phyloP scores from a whole-genome alignment of 2,329 filamentous ascomycete genomes.

The Aspergillus neoniger region DNA sequence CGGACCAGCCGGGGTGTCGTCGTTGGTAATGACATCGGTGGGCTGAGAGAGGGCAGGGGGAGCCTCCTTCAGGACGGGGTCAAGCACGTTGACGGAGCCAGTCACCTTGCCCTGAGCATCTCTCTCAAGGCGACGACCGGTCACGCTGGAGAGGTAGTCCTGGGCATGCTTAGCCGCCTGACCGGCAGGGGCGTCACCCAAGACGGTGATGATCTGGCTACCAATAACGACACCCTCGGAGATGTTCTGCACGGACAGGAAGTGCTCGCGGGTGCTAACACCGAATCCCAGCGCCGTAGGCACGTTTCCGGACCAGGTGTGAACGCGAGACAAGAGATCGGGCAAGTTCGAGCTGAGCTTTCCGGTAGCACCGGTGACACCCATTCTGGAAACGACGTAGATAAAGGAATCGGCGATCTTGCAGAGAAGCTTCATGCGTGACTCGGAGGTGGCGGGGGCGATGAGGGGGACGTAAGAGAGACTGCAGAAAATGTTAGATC shows the following conservation, averaged over 20 bases:
- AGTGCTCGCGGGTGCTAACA: constrained; percentile 93
- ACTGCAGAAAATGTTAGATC: constrained; percentile 41
- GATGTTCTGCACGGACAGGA: constrained; percentile 76
- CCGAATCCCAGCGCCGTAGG: constrained; percentile 94
- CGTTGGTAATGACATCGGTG: constrained; percentile 66
- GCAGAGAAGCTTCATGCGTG: constrained; percentile 93
- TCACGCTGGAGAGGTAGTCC: constrained; percentile 80
- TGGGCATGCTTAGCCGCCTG: constrained; percentile 72
- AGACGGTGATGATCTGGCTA: constrained; percentile 85
- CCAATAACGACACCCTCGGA: constrained; percentile 96
- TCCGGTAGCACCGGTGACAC: constrained; percentile 88
- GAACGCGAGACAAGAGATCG: constrained; percentile 78
- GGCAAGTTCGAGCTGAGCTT: constrained; percentile 79
- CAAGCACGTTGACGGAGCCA: constrained; percentile 69
- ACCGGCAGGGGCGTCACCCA: constrained; percentile 68
- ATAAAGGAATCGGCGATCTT: constrained; percentile 98
- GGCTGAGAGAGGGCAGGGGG: constrained; percentile 54
- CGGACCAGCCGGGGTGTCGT: constrained; percentile 57
- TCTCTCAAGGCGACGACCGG: constrained; percentile 55
- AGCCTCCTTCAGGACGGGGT: constrained; percentile 64
- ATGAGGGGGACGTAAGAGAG: constrained; percentile 97
- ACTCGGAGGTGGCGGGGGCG: constrained; percentile 87
- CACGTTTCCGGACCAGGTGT: constrained; percentile 86
- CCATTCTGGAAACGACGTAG: constrained; percentile 96
- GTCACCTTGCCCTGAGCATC: constrained; percentile 52